Evolutionary conservation across 176 grass and related monocot genomes (phyloP), one percentile per base, ranked within the genome.

Genomic region (Cenchrus purpureus): DNA sequence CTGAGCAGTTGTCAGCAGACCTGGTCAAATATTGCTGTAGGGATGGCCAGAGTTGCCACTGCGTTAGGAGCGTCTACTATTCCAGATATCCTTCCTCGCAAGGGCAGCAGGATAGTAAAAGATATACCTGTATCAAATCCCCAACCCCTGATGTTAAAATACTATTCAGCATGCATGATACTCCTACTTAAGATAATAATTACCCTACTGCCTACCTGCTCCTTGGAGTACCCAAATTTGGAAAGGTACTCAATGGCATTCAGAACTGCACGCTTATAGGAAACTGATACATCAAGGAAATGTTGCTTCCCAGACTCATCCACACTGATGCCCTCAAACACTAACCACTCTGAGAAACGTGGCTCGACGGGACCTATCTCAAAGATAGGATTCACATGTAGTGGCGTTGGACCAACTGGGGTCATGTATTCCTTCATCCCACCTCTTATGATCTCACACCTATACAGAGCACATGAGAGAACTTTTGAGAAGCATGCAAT

Each of bases 321-420:
- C 16, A 98, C 93, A 63, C 96, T 98, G 56, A 98, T 98, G 82
- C 96, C 96, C 52, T 98, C 93, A 78, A 98, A 95, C 43, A 98
- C 96, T 31, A 98, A 79, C 91, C 96, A 98, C 37, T 95, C 91
- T 63, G 96, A 95, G 83, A 98, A 98, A 83, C 91, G 86, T 44
- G 96, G 96, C 49, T 95, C 96, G 8, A 98, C 87, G 40, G 96
- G 91, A 80, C 96, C 96, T 46, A 98, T 94, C 88, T 98, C 96
- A 83, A 98, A 98, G 86, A 95, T 98, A 43, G 91, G 93, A 68
- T 86, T 98, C 52, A 98, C 96, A 87, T 98, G 96, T 66, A 98
- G 85, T 22, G 83, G 74, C 20, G 93, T 94, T 2, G 96, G 96
- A 55, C 96, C 96, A 91, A 98, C 89, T 46, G 96, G 91, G 25